phyloP scores from a whole-genome alignment of 2,329 filamentous ascomycete species.

The Aspergillus latus region DNA sequence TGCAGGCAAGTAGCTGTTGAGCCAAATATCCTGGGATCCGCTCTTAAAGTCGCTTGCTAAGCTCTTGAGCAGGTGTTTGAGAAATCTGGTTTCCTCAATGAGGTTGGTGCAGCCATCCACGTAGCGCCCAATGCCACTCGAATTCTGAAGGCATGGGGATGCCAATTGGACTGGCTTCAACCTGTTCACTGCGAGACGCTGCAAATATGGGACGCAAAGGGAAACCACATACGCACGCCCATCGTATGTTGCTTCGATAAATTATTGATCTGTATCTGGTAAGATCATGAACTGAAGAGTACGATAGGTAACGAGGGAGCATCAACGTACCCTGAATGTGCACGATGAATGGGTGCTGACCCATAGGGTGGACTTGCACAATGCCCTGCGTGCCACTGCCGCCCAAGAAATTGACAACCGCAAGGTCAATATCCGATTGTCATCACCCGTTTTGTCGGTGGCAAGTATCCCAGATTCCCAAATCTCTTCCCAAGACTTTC shows the following conservation, averaged over 20 bases:
- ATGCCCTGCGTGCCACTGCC: constrained; percentile 32
- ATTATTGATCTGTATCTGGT: background rate
- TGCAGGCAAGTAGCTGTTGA: constrained; percentile 20
- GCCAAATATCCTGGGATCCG: background rate
- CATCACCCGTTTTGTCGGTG: constrained; percentile 1
- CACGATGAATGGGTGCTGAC: constrained; percentile 22
- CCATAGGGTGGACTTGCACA: constrained; percentile 44
- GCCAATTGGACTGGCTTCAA: constrained; percentile 22
- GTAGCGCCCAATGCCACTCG: constrained; percentile 34
- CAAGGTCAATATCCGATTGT: constrained; percentile 21
- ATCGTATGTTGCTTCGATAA: background rate
- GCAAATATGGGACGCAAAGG: constrained; percentile 15
- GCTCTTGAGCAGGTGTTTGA: constrained; percentile 21
- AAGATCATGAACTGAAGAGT: background rate
- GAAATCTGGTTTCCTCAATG: constrained; percentile 33
- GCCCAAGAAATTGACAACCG: constrained; percentile 21
- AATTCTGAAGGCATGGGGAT: constrained; percentile 30
- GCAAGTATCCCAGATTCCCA: background rate
- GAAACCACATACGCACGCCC: background rate
- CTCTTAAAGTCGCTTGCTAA: background rate
- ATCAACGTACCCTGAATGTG: constrained; percentile 7
- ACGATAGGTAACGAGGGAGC: constrained; percentile 15
- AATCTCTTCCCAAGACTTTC: background rate
- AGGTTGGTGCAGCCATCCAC: constrained; percentile 36
- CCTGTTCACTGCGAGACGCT: constrained; percentile 16